phyloP scores from a whole-genome alignment of 805 yeast species.

The Hanseniaspora thailandica region DNA sequence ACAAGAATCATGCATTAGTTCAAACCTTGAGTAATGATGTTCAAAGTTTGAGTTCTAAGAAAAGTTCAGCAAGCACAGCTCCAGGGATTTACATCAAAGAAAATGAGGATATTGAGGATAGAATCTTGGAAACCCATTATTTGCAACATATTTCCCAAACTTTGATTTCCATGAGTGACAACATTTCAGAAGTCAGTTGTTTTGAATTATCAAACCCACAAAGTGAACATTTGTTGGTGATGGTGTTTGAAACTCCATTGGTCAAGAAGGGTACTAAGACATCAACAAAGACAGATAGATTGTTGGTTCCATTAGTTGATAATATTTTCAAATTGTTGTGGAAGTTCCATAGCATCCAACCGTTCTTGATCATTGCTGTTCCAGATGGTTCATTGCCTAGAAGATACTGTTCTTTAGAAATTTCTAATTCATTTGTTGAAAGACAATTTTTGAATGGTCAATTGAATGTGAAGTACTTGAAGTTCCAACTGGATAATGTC shows the following conservation, averaged over 20 bases:
- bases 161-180: conserved; percentile 65
- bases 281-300: conserved; percentile 21
- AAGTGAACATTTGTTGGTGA: conserved; percentile 71
- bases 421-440: conserved; percentile 81
- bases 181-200: conserved; percentile 80
- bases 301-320: conserved; percentile 27
- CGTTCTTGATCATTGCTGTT: conserved; percentile 71
- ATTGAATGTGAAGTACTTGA: conserved; percentile 68
- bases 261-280: conserved; percentile 17
- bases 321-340: conserved; percentile 29
- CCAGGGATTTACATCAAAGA: background rate
- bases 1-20: background rate
- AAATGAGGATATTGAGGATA: background rate
- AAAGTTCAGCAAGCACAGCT: background rate
- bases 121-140: conserved; percentile 43
- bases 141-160: conserved; percentile 80
- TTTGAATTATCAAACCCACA: conserved; percentile 45
- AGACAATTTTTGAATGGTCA: conserved; percentile 66
- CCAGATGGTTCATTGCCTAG: conserved; percentile 75
- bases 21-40: background rate
- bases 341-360: conserved; percentile 57
- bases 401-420: conserved; percentile 61
- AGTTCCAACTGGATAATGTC: conserved; percentile 40
- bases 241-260: conserved; percentile 58
- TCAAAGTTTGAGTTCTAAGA: background rate